Base-by-base conservation (phyloP, 2,329 filamentous ascomycete species). In the Pseudohalonectria lignicola region DNA sequence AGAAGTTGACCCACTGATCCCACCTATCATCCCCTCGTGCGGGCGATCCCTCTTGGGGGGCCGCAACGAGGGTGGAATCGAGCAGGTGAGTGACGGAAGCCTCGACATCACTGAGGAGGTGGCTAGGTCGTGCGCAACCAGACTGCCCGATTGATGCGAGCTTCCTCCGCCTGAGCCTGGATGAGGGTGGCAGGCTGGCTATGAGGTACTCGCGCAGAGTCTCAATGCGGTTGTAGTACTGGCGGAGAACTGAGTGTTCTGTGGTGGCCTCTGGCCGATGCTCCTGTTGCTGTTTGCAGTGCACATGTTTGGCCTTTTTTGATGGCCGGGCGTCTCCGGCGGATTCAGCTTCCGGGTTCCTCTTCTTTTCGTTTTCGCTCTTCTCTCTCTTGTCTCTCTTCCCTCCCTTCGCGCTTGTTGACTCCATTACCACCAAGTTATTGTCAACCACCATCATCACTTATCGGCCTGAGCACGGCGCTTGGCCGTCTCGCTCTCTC, bases 201-300 rank as follows among this genome's bases (percentile, higher is more conserved):
- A 88, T 62, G 29, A 88, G 62, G 60, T 86, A 84, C 41, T 81
- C 67, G 49, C 86, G 77, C 41, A 94, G 63, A 0, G 78, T 78
- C 39, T 75, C 56, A 11, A 87, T 70, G 34, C 68, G 59, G 7
- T 69, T 60, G 58, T 87, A 94, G 59, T 80, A 83, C 43, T 72
- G 70, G 33, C 67, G 67, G 40, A 94, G 66, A 25, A 92, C 69
- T 39, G 76, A 74, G 31, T 33, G 15, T 18, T 10, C 18, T 4
- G 31, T 13, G 18, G 31, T 39, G 18, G 34, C 34, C 25, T 34
- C 39, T 38, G 40, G 15, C 37, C 20, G 34, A 29, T 46, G 42
- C 26, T 34, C 36, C 17, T 18, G n/a, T n/a, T n/a, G n/a, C n/a
- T n/a, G n/a, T n/a, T n/a, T n/a, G n/a, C n/a, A n/a, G n/a, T n/a